These are phyloP conservation scores for Teunomyces stri DNA, from an alignment of 805 yeast genomes.

Conservation along the genomic window DNA sequence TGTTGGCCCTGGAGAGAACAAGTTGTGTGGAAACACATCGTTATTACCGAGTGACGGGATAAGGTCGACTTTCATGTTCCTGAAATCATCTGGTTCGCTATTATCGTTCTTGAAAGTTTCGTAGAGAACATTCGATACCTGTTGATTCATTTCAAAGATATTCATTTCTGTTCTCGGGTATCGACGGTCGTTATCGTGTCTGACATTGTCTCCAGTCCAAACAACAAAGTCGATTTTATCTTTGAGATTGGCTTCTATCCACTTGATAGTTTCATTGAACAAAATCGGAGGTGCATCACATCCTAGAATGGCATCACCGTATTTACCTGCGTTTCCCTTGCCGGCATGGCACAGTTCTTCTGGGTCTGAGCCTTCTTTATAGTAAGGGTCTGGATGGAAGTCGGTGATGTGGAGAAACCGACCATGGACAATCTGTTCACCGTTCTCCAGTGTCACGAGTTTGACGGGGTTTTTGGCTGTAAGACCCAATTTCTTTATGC, in stretches of 20 bases:
- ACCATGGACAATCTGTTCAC: conserved; percentile 52
- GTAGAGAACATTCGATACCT: conserved; percentile 52
- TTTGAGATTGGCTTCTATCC: conserved; percentile 62
- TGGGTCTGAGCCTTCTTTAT: conserved; percentile 49
- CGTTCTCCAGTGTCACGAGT: conserved; percentile 20
- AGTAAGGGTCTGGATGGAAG: conserved; percentile 77
- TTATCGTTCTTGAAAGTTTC: conserved; percentile 47
- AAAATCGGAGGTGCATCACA: conserved; percentile 73
- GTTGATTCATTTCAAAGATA: conserved; percentile 66
- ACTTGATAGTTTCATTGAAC: conserved; percentile 59
- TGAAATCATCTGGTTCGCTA: conserved; percentile 37
- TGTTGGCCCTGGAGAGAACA: conserved; percentile 87
- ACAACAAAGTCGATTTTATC: conserved; percentile 82
- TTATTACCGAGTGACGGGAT: conserved; percentile 82
- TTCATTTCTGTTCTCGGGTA: conserved; percentile 71
- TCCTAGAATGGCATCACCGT: conserved; percentile 72
- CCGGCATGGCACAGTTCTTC: conserved; percentile 57
- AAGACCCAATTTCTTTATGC: conserved; percentile 25
- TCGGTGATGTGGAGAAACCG: conserved; percentile 85
- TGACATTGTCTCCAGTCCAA: conserved; percentile 89
- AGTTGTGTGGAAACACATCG: conserved; percentile 86
- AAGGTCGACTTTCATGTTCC: conserved; percentile 44
- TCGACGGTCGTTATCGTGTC: conserved; percentile 78
- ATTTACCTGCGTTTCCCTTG: conserved; percentile 55
- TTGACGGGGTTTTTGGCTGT: conserved; percentile 31